Evolutionary conservation across 768 basidiomycete species (phyloP).

Genomic region (Lyophyllum decastes): DNA sequence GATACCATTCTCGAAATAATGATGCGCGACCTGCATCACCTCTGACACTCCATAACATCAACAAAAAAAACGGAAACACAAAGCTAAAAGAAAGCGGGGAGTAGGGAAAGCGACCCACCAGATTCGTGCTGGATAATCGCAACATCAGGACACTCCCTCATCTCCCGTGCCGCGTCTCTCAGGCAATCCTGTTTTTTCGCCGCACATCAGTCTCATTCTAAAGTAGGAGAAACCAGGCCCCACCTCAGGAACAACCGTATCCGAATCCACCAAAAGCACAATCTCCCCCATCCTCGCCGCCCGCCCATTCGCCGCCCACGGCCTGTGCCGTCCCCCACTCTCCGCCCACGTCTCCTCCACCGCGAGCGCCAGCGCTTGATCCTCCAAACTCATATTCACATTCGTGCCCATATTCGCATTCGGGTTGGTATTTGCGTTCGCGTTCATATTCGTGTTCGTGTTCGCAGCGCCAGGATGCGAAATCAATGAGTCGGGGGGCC

Average conservation of each 20-base stretch:
- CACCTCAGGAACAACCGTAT: constrained; percentile 71
- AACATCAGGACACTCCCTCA: constrained; percentile 70
- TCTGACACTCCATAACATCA: constrained; percentile 41
- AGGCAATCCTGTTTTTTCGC: too few species aligned
- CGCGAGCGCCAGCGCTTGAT: constrained; percentile 69
- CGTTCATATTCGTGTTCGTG: too few species aligned
- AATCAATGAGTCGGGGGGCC: constrained; percentile 1
- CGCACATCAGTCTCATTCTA: too few species aligned
- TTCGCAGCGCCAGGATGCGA: too few species aligned
- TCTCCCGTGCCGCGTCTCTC: constrained; percentile 83
- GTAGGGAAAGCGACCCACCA: constrained; percentile 34
- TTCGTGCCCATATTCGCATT: too few species aligned
- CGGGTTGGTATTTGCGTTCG: neutral
- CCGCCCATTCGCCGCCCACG: constrained; percentile 77
- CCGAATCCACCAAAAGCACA: constrained; percentile 78
- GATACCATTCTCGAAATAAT: constrained; percentile 90
- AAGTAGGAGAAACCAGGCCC: too few species aligned
- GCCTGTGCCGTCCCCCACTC: constrained; percentile 48
- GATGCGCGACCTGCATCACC: constrained; percentile 83
- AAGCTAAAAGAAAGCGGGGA: neutral
- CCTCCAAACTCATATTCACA: constrained; percentile 47
- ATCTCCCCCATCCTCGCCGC: constrained; percentile 74
- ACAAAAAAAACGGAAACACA: neutral
- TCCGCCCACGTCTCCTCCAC: constrained; percentile 72
- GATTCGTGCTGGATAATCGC: constrained; percentile 89